Evolutionary conservation across 352 stramenopile species (phyloP).

Genomic region (Globisporangium cystogenes): DNA sequence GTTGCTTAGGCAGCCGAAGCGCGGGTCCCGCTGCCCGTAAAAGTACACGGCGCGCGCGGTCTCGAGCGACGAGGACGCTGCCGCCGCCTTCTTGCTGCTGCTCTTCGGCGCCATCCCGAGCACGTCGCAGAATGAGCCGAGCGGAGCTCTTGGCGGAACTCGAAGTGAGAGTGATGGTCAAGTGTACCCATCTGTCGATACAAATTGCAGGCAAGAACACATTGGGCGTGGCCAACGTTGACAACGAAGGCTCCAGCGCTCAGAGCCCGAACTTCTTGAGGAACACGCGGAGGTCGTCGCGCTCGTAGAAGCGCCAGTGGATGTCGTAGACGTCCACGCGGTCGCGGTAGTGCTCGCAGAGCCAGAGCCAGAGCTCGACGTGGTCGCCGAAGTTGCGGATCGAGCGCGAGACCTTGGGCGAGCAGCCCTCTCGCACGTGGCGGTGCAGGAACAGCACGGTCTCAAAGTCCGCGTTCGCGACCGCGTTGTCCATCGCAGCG

Average conservation of each 20-base stretch:
- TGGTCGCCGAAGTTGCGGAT: conserved; percentile 9
- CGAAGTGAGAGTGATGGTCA: too few species aligned
- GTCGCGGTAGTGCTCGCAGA: conserved; percentile 4
- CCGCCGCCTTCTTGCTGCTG: background rate
- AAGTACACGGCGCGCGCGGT: conserved; percentile 45
- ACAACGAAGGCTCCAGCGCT: too few species aligned
- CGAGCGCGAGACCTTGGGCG: conserved; percentile 5
- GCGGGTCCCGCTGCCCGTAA: conserved; percentile 30
- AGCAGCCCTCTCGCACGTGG: background rate
- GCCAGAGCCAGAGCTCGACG: conserved; percentile 5
- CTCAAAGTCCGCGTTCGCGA: conserved; percentile 1
- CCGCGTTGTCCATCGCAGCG: conserved; percentile 6
- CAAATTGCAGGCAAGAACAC: too few species aligned
- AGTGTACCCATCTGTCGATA: too few species aligned
- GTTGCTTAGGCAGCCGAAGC: conserved; percentile 54
- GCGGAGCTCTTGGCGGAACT: too few species aligned
- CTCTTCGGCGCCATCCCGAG: conserved; percentile 6
- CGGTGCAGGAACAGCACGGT: conserved; percentile 2
- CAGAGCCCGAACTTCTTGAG: conserved; percentile 5
- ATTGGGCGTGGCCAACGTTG: too few species aligned
- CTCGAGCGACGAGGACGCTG: conserved; percentile 22
- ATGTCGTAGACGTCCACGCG: conserved; percentile 5
- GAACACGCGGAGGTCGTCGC: conserved; percentile 3
- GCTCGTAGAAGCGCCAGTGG: conserved; percentile 8
- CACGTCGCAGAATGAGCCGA: too few species aligned